Evolutionary conservation across 345 rosid species (phyloP).

Genomic region (Erucastrum elatum): DNA sequence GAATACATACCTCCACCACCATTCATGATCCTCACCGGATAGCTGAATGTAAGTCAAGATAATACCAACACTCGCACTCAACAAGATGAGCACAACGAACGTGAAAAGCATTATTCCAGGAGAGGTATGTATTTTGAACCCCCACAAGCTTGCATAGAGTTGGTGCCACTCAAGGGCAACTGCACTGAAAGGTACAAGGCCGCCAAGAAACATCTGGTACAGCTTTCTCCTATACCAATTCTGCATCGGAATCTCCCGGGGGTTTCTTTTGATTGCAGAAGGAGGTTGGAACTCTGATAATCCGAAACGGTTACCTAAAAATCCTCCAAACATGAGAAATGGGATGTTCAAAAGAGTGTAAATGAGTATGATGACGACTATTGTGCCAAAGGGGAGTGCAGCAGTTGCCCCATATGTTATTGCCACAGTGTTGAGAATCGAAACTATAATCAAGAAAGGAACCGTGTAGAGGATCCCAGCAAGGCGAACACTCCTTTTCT

Average conservation of each 20-base stretch:
- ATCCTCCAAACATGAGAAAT: constrained; percentile 72
- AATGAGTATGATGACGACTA: constrained; percentile 56
- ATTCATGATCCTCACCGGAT: constrained; percentile 76
- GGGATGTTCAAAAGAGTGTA: constrained; percentile 52
- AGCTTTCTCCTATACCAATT: constrained; percentile 70
- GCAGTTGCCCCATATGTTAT: constrained; percentile 67
- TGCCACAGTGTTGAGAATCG: constrained; percentile 63
- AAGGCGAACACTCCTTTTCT: constrained; percentile 69
- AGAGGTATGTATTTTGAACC: constrained; percentile 63
- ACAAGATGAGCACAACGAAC: constrained; percentile 55
- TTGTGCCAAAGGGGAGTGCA: constrained; percentile 82
- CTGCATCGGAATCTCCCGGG: constrained; percentile 60
- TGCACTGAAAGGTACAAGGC: constrained; percentile 72
- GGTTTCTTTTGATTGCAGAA: constrained; percentile 50
- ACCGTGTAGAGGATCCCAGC: constrained; percentile 60
- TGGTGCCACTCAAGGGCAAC: constrained; percentile 70
- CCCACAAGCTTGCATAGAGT: constrained; percentile 71
- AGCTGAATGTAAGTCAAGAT: constrained; percentile 82
- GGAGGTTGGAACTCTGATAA: constrained; percentile 61
- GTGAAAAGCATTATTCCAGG: constrained; percentile 61
- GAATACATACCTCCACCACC: no score
- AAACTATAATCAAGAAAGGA: constrained; percentile 53
- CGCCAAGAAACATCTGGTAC: constrained; percentile 67
- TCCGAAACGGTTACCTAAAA: constrained; percentile 56
- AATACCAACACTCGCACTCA: constrained; percentile 57